Evolutionary conservation across 345 rosid genomes (phyloP).

Genomic region (Isatis tinctoria): DNA sequence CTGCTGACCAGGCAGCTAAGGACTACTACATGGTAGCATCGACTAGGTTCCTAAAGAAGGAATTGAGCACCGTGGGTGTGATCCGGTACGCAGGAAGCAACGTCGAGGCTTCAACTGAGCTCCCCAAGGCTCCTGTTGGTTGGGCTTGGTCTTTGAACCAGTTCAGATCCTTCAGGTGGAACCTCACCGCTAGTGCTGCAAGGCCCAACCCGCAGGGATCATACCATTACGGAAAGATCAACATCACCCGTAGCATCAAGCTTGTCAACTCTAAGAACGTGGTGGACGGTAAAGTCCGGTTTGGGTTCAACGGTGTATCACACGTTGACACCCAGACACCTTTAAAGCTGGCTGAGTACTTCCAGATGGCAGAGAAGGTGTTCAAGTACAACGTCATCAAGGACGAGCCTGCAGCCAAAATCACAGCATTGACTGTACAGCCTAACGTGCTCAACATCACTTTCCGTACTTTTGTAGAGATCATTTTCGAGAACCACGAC

Average conservation of each 20-base stretch:
- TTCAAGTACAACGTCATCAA: conserved; percentile 49
- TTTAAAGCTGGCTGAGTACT: conserved; percentile 62
- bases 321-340: conserved; percentile 50
- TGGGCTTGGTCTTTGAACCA: conserved; percentile 75
- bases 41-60: conserved; percentile 44
- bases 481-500: conserved; percentile 72
- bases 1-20: conserved; percentile 46
- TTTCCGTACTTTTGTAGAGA: conserved; percentile 64
- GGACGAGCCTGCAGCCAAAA: conserved; percentile 37
- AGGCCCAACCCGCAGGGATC: conserved; percentile 78
- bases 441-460: conserved; percentile 57
- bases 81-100: conserved; percentile 42
- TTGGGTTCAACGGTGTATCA: conserved; percentile 59
- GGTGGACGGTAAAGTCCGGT: conserved; percentile 45
- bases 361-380: conserved; percentile 36
- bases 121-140: conserved; percentile 47
- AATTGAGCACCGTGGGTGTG: conserved; percentile 35
- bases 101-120: conserved; percentile 38
- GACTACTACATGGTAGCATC: conserved; percentile 63
- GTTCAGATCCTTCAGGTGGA: conserved; percentile 66
- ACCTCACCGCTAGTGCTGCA: conserved; percentile 62
- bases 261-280: conserved; percentile 36
- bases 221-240: conserved; percentile 59
- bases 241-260: conserved; percentile 59
- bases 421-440: conserved; percentile 4